A percentile compares a stretch with the other conserved stretches of the same genome.
Conservation (phyloP, 208 protist species). For the Trypanosoma mega region DNA sequence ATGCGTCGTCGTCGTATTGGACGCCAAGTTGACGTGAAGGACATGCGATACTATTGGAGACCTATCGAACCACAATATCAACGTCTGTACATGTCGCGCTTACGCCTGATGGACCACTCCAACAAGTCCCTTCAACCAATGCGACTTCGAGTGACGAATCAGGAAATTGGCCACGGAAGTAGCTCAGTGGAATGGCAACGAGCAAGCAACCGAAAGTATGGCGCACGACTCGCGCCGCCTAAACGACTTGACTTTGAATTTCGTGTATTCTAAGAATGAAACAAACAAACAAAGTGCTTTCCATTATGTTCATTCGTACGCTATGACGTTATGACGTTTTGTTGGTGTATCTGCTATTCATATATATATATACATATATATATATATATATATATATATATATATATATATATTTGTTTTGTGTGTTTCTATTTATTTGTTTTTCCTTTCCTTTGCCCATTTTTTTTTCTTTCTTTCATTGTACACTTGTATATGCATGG, state of each 20-base stretch:
- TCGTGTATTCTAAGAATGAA: constrained; percentile 70
- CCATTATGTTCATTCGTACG: too few relatives aligned
- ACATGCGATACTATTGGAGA: constrained; percentile 88
- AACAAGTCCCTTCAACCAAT: constrained; percentile 59
- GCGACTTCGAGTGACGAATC: constrained; percentile 71
- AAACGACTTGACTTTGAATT: constrained; percentile 82
- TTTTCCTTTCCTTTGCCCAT: neutral
- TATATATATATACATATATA: too few relatives aligned
- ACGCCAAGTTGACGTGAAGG: constrained; percentile 86
- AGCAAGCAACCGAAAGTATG: constrained; percentile 77
- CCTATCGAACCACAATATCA: constrained; percentile 91
- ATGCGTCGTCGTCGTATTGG: constrained; percentile 90
- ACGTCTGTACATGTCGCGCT: constrained; percentile 86
- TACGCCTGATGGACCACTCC: constrained; percentile 64
- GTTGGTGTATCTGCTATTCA: too few relatives aligned
- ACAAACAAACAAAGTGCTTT: neutral
- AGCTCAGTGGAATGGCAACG: constrained; percentile 74
- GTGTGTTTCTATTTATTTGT: too few relatives aligned
- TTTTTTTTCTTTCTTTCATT: constrained; percentile 13
- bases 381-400: too few relatives aligned
- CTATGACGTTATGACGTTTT: too few relatives aligned
- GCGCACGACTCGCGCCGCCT: constrained; percentile 62
- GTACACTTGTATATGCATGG: neutral
- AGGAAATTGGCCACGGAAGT: constrained; percentile 56
- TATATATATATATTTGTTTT: too few relatives aligned